phyloP scores from a whole-genome alignment of 2,329 filamentous ascomycete species.

The Penicillium palitans region DNA sequence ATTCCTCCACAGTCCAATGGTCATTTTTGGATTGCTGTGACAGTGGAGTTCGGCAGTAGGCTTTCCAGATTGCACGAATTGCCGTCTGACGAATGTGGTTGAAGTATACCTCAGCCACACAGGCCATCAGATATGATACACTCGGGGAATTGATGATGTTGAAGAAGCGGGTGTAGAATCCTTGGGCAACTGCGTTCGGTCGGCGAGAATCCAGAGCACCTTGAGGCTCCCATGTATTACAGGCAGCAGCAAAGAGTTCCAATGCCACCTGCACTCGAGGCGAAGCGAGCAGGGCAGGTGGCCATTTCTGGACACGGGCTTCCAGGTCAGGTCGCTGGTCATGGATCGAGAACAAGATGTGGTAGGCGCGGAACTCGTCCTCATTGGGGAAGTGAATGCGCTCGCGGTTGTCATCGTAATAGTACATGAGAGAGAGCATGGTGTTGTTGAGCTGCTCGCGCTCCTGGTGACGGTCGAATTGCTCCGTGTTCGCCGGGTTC shows the following conservation, averaged over 20 bases:
- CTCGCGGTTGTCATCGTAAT: conserved; percentile 57
- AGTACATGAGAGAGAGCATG: conserved; percentile 60
- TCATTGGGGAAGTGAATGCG: conserved; percentile 57
- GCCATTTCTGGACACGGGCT: conserved; percentile 59
- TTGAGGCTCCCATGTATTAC: conserved; percentile 54
- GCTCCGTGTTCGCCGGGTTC: conserved; percentile 51
- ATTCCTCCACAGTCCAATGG: conserved; percentile 57
- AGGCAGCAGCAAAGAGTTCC: conserved; percentile 57
- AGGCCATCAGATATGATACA: conserved; percentile 63
- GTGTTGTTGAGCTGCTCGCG: conserved; percentile 65
- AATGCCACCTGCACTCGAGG: conserved; percentile 57
- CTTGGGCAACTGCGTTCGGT: conserved; percentile 56
- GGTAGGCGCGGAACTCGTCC: conserved; percentile 64
- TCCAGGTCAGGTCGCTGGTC: conserved; percentile 57
- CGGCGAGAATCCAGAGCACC: conserved; percentile 52
- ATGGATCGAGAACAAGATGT: conserved; percentile 58
- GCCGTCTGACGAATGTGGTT: conserved; percentile 58
- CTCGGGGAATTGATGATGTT: conserved; percentile 54
- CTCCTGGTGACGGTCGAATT: conserved; percentile 60
- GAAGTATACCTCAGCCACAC: conserved; percentile 64
- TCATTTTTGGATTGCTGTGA: conserved; percentile 53
- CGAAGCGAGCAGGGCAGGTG: conserved; percentile 51
- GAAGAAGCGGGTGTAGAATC: conserved; percentile 61
- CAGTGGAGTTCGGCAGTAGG: conserved; percentile 50
- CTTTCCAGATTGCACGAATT: conserved; percentile 57